Evolutionary conservation across 345 rosid genomes (phyloP).

Genomic region (Dipteronia sinensis): DNA sequence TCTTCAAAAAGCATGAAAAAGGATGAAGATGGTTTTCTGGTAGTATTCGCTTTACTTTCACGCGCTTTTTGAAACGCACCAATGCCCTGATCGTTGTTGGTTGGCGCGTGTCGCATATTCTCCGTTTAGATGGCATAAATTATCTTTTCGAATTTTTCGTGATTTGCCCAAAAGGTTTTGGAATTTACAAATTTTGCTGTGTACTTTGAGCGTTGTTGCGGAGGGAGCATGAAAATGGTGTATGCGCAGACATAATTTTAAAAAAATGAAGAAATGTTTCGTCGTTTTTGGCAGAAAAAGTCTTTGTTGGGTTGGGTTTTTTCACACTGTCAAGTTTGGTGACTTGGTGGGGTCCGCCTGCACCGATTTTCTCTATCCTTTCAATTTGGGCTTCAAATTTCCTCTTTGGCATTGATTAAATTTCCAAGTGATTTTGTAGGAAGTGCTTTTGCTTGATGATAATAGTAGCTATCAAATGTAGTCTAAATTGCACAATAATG

Average conservation of each 20-base stretch:
- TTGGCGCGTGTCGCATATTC: neutral
- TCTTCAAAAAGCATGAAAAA: no score
- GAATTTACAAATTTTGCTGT: neutral
- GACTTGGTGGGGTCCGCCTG: neutral
- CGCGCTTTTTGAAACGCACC: constrained; percentile 26
- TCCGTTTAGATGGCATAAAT: neutral
- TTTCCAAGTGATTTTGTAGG: no score
- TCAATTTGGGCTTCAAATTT: no score
- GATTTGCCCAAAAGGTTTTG: neutral
- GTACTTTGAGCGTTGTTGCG: neutral
- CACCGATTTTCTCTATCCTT: neutral
- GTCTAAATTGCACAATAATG: no score
- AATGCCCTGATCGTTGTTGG: constrained; percentile 4
- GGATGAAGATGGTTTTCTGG: neutral
- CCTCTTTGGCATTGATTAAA: neutral
- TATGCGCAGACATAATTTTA: neutral
- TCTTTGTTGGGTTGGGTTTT: neutral
- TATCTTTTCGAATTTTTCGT: neutral
- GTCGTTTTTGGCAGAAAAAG: neutral
- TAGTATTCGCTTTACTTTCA: constrained; percentile 20
- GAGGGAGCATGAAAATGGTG: neutral
- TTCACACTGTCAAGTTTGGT: neutral
- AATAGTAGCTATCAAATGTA: neutral
- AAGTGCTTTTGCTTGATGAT: neutral
- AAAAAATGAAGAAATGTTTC: neutral